A percentile compares a stretch with the other conserved stretches of the same genome.
Evolutionary conservation across 768 basidiomycete species (phyloP).

Genomic region (Panaeolus papilionaceus): DNA sequence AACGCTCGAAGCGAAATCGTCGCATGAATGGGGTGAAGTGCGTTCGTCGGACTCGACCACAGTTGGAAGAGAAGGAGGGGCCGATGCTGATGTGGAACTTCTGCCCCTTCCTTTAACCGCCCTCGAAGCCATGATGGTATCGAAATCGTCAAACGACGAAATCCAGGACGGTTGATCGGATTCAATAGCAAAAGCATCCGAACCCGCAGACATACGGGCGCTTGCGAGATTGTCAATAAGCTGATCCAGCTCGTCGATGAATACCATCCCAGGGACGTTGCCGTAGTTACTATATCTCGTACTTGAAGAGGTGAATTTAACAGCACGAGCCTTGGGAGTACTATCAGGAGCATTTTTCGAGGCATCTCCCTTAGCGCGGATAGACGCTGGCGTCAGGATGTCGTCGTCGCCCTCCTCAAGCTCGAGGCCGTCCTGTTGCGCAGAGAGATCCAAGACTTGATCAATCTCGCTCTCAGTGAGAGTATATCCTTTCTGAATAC

Average conservation of each 20-base stretch:
- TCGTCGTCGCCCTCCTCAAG: not conserved
- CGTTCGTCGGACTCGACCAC: not conserved
- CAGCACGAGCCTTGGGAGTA: not conserved
- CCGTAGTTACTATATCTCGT: not conserved
- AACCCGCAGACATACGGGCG: not conserved
- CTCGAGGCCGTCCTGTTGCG: not conserved
- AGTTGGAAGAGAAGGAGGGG: slow-evolving; percentile 3
- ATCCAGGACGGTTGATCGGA: not conserved
- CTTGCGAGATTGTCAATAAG: not conserved
- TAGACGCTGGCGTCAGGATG: not conserved
- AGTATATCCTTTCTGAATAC: not conserved
- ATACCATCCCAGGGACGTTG: not conserved
- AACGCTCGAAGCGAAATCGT: not conserved
- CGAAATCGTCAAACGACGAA: not conserved
- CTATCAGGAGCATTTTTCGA: not conserved
- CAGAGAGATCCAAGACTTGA: not conserved
- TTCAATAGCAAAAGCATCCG: too few relatives aligned
- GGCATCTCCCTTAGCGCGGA: not conserved
- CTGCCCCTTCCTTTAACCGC: not conserved
- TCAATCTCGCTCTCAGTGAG: not conserved
- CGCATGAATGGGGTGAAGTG: not conserved
- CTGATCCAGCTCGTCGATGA: not conserved
- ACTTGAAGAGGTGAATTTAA: not conserved
- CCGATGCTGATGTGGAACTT: not conserved
- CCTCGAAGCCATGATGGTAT: not conserved